phyloP scores from a whole-genome alignment of 2,329 filamentous ascomycete species.

The Penicillium sp. region DNA sequence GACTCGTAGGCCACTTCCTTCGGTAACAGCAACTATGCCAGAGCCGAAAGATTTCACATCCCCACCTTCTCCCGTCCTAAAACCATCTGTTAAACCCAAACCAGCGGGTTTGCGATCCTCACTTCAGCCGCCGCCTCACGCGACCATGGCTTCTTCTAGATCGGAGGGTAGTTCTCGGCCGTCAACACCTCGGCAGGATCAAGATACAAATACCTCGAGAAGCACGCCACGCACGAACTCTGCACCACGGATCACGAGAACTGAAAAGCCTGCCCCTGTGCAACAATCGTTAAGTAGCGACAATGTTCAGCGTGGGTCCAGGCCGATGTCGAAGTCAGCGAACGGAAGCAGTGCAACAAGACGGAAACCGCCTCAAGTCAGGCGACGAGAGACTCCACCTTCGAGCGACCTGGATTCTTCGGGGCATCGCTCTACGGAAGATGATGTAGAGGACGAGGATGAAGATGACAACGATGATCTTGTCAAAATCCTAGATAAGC shows the following conservation, averaged over 20 bases:
- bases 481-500: constrained; percentile 67
- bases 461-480: constrained; percentile 58
- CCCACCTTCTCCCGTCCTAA: constrained; percentile 22
- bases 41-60: constrained; percentile 24
- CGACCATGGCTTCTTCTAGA: constrained; percentile 14
- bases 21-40: constrained; percentile 16
- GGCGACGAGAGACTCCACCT: constrained; percentile 46
- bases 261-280: constrained; percentile 8
- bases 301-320: constrained; percentile 28
- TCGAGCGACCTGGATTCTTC: constrained; percentile 44
- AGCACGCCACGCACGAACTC: constrained; percentile 22
- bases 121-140: constrained; percentile 17
- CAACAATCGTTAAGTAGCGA: constrained; percentile 37
- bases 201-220: constrained; percentile 11
- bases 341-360: constrained; percentile 20
- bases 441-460: constrained; percentile 47
- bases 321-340: constrained; percentile 26
- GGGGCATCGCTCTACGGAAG: constrained; percentile 52
- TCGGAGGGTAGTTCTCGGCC: constrained; percentile 27
- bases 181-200: constrained; percentile 16
- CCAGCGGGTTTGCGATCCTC: constrained; percentile 34
- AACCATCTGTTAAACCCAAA: constrained; percentile 41
- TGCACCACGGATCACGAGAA: constrained; percentile 16
- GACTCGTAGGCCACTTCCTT: constrained; percentile 10
- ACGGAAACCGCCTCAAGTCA: constrained; percentile 33